These are phyloP conservation scores for Musa acuminata DNA, from an alignment of 176 grass and related monocot genomes.

Conservation along the genomic window DNA sequence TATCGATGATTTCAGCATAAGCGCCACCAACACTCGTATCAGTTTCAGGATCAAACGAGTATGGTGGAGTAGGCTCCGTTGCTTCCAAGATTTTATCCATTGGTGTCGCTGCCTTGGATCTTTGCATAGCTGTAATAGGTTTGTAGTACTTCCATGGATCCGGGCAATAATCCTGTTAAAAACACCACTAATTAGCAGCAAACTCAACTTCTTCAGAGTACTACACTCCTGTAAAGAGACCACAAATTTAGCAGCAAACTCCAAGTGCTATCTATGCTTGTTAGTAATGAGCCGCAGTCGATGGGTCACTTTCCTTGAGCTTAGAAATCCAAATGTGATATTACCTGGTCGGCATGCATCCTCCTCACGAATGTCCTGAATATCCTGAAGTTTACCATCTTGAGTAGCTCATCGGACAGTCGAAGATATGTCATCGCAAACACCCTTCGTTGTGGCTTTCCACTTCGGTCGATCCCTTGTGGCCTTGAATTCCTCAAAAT, in stretches of 20 bases:
- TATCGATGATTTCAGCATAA: conserved; percentile 4
- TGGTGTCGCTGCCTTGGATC: conserved; percentile 35
- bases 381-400: conserved; percentile 51
- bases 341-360: conserved; percentile 94
- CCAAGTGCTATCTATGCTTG: too few species aligned
- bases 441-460: conserved; percentile 45
- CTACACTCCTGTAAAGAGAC: neutral
- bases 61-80: conserved; percentile 30
- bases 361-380: conserved; percentile 69
- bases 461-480: conserved; percentile 44
- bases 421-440: conserved; percentile 76
- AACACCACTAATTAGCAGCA: neutral
- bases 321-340: too few species aligned
- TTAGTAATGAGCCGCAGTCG: too few species aligned
- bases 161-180: conserved; percentile 39
- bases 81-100: conserved; percentile 39
- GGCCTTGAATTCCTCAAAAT: conserved; percentile 73
- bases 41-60: conserved; percentile 46
- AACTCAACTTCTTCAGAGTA: too few species aligned
- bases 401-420: conserved; percentile 48
- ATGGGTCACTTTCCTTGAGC: too few species aligned
- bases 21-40: conserved; percentile 35
- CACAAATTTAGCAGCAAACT: too few species aligned
- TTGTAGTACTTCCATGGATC: conserved; percentile 38
- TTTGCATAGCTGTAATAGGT: conserved; percentile 37